Evolutionary conservation across 108 stramenopile genomes (phyloP).

Genomic region (Nitzschia putrida): DNA sequence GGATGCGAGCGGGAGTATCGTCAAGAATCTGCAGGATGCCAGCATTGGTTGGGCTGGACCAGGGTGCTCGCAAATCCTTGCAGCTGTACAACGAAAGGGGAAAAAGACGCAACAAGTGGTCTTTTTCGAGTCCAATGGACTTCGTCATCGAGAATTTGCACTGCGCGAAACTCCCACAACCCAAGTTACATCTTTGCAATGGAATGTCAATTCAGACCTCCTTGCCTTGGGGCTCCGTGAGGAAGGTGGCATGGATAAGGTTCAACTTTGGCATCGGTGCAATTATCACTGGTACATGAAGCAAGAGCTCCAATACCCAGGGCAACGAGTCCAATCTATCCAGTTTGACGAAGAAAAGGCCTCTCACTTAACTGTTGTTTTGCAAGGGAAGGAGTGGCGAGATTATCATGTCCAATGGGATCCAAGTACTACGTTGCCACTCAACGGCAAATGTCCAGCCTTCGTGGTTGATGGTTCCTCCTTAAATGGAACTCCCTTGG

Average conservation of each 20-base stretch:
- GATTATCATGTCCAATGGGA: constrained; percentile 81
- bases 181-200: constrained; percentile 47
- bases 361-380: constrained; percentile 33
- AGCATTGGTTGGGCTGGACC: constrained; percentile 73
- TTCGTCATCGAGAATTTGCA: constrained; percentile 78
- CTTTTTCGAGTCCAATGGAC: constrained; percentile 89
- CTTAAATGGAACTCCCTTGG: constrained; percentile 73
- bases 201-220: constrained; percentile 77
- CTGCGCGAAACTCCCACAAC: constrained; percentile 38
- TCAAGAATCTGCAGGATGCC: constrained; percentile 58
- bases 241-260: constrained; percentile 46
- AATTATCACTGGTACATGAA: constrained; percentile 94
- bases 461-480: constrained; percentile 76
- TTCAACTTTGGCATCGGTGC: constrained; percentile 84
- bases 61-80: constrained; percentile 77
- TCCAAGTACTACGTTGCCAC: constrained; percentile 50
- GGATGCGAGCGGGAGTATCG: constrained; percentile 80
- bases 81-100: constrained; percentile 65
- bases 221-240: constrained; percentile 59
- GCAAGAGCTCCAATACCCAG: constrained; percentile 61
- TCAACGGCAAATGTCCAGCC: constrained; percentile 45
- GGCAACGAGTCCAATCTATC: constrained; percentile 14
- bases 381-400: constrained; percentile 30
- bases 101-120: constrained; percentile 67
- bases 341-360: constrained; percentile 69